phyloP scores from a whole-genome alignment of 2,329 filamentous ascomycete genomes.

The Talaromyces albobiverticillius region DNA sequence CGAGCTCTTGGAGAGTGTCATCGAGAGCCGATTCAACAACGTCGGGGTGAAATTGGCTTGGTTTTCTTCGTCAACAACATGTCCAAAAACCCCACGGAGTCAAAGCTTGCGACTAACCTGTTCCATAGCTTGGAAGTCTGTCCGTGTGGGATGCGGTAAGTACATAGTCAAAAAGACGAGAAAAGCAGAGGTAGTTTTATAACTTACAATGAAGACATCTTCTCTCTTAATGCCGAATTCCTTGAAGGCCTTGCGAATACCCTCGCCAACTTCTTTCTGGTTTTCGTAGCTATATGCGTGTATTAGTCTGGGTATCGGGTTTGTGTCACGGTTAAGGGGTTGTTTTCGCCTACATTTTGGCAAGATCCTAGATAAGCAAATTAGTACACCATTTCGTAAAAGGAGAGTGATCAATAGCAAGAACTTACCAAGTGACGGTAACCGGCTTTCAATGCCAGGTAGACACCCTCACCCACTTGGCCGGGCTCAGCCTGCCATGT shows the following conservation, averaged over 20 bases:
- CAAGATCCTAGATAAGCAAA: slow-evolving; percentile 32
- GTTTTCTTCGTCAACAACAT: neutral
- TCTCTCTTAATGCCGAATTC: slow-evolving; percentile 40
- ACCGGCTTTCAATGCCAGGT: slow-evolving; percentile 37
- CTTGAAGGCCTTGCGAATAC: slow-evolving; percentile 33
- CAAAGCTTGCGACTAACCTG: slow-evolving; percentile 28
- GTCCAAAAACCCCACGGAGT: too few species aligned
- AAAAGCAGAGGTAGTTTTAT: neutral
- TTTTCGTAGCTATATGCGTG: slow-evolving; percentile 32
- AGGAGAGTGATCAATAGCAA: neutral
- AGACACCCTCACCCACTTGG: slow-evolving; percentile 39
- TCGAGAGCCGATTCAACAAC: slow-evolving; percentile 52
- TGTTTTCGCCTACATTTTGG: slow-evolving; percentile 31
- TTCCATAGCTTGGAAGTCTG: slow-evolving; percentile 63
- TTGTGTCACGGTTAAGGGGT: neutral
- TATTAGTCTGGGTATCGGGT: neutral
- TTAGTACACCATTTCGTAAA: slow-evolving; percentile 1
- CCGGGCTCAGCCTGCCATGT: slow-evolving; percentile 41
- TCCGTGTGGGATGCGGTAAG: neutral
- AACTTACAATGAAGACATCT: slow-evolving; percentile 39
- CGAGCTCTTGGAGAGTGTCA: slow-evolving; percentile 50
- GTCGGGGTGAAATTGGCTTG: slow-evolving; percentile 46
- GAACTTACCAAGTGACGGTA: slow-evolving; percentile 38
- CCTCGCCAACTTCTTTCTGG: slow-evolving; percentile 34
- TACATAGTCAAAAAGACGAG: neutral